Base-by-base conservation (phyloP, 1,284 basidiomycete species). In the Rhodotorula mucilaginosa region DNA sequence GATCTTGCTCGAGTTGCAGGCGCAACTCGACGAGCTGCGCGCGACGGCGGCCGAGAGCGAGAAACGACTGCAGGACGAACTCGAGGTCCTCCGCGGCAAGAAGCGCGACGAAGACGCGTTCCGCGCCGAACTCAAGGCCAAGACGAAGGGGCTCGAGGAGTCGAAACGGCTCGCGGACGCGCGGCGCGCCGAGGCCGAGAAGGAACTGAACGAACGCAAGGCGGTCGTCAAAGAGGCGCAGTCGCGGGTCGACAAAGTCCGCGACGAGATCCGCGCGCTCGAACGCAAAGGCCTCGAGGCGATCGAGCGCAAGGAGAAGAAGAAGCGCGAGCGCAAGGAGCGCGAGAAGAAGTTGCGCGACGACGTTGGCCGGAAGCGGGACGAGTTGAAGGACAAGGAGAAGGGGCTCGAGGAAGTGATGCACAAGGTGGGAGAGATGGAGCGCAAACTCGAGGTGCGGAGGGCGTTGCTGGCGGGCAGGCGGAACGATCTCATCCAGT, bases 131-230 rank as follows among this genome's bases (percentile, higher is more conserved):
- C 83, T 92, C 68, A 95, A 93, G 80, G 81, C 86, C 29, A 87
- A 89, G 65, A 91, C 90, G 64, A 95, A 95, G 81, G 82, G 84
- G 0, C 84, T 97, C 12, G 95, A 98, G 78, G 95, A 98, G 79
- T 85, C 88, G 70, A 92, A 91, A 82, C 88, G 95, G 54, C 84
- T 84, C 60, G 91, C 93, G 8, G 95, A 97, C 80, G 84, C 86
- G 63, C 82, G 84, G 65, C 89, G 88, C 79, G 86, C 89, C 60
- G 93, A 97, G 54, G 91, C 90, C 3, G 95, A 97, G 82, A 93
- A 92, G 83, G 89, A 89, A 74, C 84, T 96, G 69, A 90, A 89
- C 77, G 84, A 85, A 23, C 88, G 88, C 6, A 88, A 90, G 79
- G 83, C 81, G 59, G 83, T 86, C 70, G 86, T 89, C 58, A 88